Evolutionary conservation across 805 yeast genomes (phyloP).

Genomic region (Saturnispora mendoncae): DNA sequence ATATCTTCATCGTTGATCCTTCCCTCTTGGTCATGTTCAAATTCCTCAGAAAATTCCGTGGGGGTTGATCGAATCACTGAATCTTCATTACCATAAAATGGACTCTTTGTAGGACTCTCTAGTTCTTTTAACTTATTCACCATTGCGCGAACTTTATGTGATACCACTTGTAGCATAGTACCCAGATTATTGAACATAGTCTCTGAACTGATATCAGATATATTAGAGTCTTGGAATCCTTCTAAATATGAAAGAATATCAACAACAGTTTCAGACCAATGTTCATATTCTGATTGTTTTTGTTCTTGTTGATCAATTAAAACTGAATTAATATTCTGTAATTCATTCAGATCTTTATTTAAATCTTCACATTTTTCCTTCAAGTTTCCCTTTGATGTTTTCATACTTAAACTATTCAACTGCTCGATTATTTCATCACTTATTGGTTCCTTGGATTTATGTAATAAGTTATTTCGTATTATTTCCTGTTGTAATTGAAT

Average conservation of each 20-base stretch:
- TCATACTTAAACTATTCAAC: slow-evolving; percentile 4
- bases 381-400: not conserved
- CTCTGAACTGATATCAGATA: slow-evolving; percentile 8
- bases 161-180: not conserved
- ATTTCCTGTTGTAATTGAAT: slow-evolving; percentile 26
- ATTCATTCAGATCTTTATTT: not conserved
- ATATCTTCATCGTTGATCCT: not conserved
- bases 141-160: slow-evolving; percentile 1
- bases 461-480: slow-evolving; percentile 19
- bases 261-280: slow-evolving; percentile 27
- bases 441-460: slow-evolving; percentile 4
- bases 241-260: slow-evolving; percentile 19
- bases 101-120: not conserved
- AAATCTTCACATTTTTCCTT: slow-evolving; percentile 3
- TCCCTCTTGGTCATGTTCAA: not conserved
- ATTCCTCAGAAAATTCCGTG: not conserved
- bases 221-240: slow-evolving; percentile 23
- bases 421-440: slow-evolving; percentile 13
- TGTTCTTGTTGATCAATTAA: slow-evolving; percentile 18
- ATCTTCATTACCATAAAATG: not conserved
- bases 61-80: not conserved
- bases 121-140: not conserved
- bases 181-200: not conserved
- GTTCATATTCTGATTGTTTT: slow-evolving; percentile 40
- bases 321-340: slow-evolving; percentile 12